phyloP scores from a whole-genome alignment of 2,329 filamentous ascomycete species.

The Huntiella abstrusa region DNA sequence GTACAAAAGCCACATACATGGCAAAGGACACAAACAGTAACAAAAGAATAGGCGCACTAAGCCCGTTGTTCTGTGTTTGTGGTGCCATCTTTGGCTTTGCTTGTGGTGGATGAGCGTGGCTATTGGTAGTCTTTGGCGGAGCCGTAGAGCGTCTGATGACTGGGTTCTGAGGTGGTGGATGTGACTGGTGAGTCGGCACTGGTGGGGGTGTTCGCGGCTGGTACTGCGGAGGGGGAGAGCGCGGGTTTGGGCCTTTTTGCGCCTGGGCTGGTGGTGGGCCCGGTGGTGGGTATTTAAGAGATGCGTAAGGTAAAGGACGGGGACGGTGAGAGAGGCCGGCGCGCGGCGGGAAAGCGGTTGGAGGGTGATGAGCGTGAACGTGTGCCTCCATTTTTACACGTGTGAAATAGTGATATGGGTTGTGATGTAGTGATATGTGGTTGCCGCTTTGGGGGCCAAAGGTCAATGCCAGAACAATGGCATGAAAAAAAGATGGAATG shows the following conservation, averaged over 20 bases:
- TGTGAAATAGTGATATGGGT: too few relatives aligned
- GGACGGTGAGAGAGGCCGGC: too few relatives aligned
- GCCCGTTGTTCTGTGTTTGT: constrained; percentile 7
- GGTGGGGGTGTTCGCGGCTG: constrained; percentile 1
- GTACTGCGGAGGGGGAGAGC: constrained; percentile 2
- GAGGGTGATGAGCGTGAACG: too few relatives aligned
- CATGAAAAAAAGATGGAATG: too few relatives aligned
- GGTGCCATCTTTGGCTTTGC: background rate
- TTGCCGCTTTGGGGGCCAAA: too few relatives aligned
- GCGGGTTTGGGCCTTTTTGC: background rate
- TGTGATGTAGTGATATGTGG: too few relatives aligned
- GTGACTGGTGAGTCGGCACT: background rate
- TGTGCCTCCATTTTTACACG: too few relatives aligned
- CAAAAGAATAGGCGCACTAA: constrained; percentile 10
- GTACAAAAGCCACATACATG: constrained; percentile 11
- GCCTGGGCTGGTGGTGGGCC: background rate
- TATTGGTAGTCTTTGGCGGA: constrained; percentile 1
- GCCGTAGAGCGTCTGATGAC: background rate
- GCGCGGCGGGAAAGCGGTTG: too few relatives aligned
- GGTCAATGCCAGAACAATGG: too few relatives aligned
- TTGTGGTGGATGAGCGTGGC: constrained; percentile 1
- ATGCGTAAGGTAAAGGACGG: too few relatives aligned
- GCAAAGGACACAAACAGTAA: constrained; percentile 11
- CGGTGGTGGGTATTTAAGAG: too few relatives aligned
- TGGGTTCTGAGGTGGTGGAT: too few relatives aligned